Percentiles rank a stretch among this genome's conserved stretches.
These are phyloP conservation scores for Elongisporangium prolatum DNA, from an alignment of 352 stramenopile species.

Conservation along the genomic window DNA sequence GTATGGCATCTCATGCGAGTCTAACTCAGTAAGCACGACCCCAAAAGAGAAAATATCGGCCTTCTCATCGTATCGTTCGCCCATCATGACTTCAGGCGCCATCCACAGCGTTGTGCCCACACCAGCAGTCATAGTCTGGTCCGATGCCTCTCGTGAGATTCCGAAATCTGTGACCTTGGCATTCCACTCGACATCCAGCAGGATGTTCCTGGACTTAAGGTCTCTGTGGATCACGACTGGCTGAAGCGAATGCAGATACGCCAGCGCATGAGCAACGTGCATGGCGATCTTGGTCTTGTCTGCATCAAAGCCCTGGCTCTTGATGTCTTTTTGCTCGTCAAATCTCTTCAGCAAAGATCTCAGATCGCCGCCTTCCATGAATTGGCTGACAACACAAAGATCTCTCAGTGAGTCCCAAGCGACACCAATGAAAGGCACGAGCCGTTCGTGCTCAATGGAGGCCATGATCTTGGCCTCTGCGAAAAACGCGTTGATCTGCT, in stretches of 20 bases:
- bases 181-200: slow-evolving; percentile 18
- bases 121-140: slow-evolving; percentile 29
- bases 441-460: too few species aligned
- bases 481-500: slow-evolving; percentile 40
- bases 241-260: slow-evolving; percentile 48
- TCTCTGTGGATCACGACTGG: too few species aligned
- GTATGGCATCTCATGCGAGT: slow-evolving; percentile 35
- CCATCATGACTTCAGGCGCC: too few species aligned
- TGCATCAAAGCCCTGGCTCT: slow-evolving; percentile 23
- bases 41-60: slow-evolving; percentile 52
- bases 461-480: slow-evolving; percentile 47
- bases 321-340: slow-evolving; percentile 18
- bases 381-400: slow-evolving; percentile 33
- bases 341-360: slow-evolving; percentile 24
- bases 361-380: slow-evolving; percentile 39
- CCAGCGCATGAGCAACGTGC: slow-evolving; percentile 27
- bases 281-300: slow-evolving; percentile 27
- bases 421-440: slow-evolving; percentile 42
- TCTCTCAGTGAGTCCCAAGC: slow-evolving; percentile 45
- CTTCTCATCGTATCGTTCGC: slow-evolving; percentile 31
- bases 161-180: slow-evolving; percentile 52
- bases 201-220: slow-evolving; percentile 57
- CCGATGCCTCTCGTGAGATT: slow-evolving; percentile 24
- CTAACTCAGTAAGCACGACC: slow-evolving; percentile 36
- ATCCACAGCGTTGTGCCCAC: slow-evolving; percentile 40